These are phyloP conservation scores for Neurospora africana DNA, from an alignment of 495 filamentous ascomycete genomes.

Conservation along the genomic window DNA sequence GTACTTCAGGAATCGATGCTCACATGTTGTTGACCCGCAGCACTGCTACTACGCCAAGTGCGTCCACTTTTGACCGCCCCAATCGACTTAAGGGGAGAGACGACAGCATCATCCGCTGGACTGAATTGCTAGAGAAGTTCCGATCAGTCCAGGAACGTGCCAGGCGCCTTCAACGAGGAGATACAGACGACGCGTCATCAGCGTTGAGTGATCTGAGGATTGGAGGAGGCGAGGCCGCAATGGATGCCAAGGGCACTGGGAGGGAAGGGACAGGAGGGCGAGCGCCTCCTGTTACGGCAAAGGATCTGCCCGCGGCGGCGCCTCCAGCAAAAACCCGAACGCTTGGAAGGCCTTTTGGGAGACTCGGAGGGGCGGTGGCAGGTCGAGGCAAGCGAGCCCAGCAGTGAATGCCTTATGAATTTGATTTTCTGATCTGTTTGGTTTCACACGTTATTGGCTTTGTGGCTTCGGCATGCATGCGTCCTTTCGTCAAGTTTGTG, in stretches of 20 bases:
- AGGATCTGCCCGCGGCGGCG: constrained; percentile 27
- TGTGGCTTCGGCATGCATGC: neutral
- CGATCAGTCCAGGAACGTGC: constrained; percentile 77
- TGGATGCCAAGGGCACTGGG: constrained; percentile 32
- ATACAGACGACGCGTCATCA: constrained; percentile 30
- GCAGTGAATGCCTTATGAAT: constrained; percentile 19
- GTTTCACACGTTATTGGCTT: neutral
- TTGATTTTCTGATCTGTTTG: constrained; percentile 1
- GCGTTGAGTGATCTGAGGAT: constrained; percentile 32
- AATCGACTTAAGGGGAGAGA: constrained; percentile 76
- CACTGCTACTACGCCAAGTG: constrained; percentile 34
- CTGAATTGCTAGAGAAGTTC: constrained; percentile 94
- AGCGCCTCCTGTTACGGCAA: constrained; percentile 30
- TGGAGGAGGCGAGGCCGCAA: constrained; percentile 27
- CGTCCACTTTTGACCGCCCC: constrained; percentile 59
- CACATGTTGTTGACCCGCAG: constrained; percentile 22
- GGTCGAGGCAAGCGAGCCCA: constrained; percentile 41
- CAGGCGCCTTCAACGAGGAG: constrained; percentile 34
- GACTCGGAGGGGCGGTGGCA: constrained; percentile 56
- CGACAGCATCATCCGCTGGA: constrained; percentile 79
- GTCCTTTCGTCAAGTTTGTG: neutral
- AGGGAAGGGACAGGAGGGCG: constrained; percentile 23
- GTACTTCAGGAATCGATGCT: constrained; percentile 8
- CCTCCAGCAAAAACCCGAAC: constrained; percentile 17
- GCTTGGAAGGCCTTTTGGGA: constrained; percentile 56